These are phyloP conservation scores for Wickerhamiella lipophila DNA, from an alignment of 805 yeast species.

Conservation along the genomic window DNA sequence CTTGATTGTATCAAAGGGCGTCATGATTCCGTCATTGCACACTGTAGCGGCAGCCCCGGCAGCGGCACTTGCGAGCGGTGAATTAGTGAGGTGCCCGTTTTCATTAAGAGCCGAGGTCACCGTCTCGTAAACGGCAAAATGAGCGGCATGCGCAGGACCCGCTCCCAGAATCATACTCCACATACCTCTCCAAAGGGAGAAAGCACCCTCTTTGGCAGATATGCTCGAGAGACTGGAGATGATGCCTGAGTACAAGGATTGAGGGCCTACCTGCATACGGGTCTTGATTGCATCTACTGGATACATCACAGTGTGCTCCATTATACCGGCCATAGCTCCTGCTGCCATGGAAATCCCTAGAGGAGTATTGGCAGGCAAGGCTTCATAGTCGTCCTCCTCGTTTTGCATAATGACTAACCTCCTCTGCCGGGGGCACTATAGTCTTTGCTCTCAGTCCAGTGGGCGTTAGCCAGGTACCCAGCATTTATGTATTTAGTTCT, in stretches of 20 bases:
- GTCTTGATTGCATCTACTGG: slow-evolving; percentile 96
- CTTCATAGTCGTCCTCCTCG: slow-evolving; percentile 57
- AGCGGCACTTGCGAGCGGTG: slow-evolving; percentile 68
- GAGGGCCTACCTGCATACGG: slow-evolving; percentile 60
- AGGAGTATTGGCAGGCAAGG: slow-evolving; percentile 78
- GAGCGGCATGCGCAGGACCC: slow-evolving; percentile 98
- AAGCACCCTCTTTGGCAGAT: slow-evolving; percentile 76
- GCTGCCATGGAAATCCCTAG: slow-evolving; percentile 71
- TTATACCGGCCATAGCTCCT: slow-evolving; percentile 97
- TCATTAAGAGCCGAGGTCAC: slow-evolving; percentile 44
- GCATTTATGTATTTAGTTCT: too few species aligned
- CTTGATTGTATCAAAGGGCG: slow-evolving; percentile 89
- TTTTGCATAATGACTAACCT: slow-evolving; percentile 9
- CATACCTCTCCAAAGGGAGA: slow-evolving; percentile 87
- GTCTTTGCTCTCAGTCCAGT: too few species aligned
- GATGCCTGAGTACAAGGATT: slow-evolving; percentile 32
- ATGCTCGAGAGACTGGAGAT: slow-evolving; percentile 60
- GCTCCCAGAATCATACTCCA: slow-evolving; percentile 88
- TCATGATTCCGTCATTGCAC: slow-evolving; percentile 93
- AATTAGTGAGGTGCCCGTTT: slow-evolving; percentile 39
- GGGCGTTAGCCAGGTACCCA: too few species aligned
- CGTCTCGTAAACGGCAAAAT: slow-evolving; percentile 85
- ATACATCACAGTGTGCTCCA: slow-evolving; percentile 96
- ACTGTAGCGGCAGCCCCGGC: slow-evolving; percentile 89
- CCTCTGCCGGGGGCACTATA: too few species aligned